Evolutionary conservation across 2,329 filamentous ascomycete genomes (phyloP).

Genomic region (Ceratocystis albifundus): DNA sequence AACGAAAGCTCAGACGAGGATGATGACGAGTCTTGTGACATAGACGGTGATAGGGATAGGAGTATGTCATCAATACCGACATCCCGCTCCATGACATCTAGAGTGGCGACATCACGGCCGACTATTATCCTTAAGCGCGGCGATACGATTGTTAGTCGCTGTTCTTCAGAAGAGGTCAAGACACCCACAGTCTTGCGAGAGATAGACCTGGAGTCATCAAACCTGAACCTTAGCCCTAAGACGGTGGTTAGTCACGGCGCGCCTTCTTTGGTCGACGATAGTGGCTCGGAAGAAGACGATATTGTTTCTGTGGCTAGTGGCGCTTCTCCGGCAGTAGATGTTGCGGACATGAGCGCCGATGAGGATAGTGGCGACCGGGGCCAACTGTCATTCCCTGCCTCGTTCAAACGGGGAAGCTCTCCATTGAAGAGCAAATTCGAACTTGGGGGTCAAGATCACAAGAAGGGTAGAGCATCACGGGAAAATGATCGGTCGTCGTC

Average conservation of each 20-base stretch:
- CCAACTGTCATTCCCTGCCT: not conserved
- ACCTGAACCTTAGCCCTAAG: slow-evolving; percentile 55
- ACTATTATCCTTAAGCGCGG: slow-evolving; percentile 22
- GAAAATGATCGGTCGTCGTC: slow-evolving; percentile 16
- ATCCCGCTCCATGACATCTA: slow-evolving; percentile 1
- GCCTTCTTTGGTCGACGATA: slow-evolving; percentile 68
- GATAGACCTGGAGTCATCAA: slow-evolving; percentile 37
- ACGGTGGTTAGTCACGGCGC: slow-evolving; percentile 63
- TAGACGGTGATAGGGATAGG: slow-evolving; percentile 7
- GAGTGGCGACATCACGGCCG: slow-evolving; percentile 13
- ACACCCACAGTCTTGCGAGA: slow-evolving; percentile 27
- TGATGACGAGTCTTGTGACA: slow-evolving; percentile 12
- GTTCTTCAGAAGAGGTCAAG: slow-evolving; percentile 21
- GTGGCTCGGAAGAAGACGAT: slow-evolving; percentile 60
- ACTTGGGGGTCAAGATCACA: not conserved
- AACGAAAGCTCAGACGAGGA: slow-evolving; percentile 18
- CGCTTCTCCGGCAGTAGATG: slow-evolving; percentile 20
- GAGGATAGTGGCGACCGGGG: slow-evolving; percentile 12
- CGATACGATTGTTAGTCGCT: slow-evolving; percentile 17
- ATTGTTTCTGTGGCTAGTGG: slow-evolving; percentile 20
- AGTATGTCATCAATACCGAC: slow-evolving; percentile 7
- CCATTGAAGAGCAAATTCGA: slow-evolving; percentile 18
- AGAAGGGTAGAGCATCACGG: slow-evolving; percentile 11
- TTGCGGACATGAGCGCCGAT: slow-evolving; percentile 21
- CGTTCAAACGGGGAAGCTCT: slow-evolving; percentile 12